Percentiles rank a stretch among this genome's conserved stretches.
phyloP scores from a whole-genome alignment of 78 protist genomes.

The Dictyostelium citrinum region DNA sequence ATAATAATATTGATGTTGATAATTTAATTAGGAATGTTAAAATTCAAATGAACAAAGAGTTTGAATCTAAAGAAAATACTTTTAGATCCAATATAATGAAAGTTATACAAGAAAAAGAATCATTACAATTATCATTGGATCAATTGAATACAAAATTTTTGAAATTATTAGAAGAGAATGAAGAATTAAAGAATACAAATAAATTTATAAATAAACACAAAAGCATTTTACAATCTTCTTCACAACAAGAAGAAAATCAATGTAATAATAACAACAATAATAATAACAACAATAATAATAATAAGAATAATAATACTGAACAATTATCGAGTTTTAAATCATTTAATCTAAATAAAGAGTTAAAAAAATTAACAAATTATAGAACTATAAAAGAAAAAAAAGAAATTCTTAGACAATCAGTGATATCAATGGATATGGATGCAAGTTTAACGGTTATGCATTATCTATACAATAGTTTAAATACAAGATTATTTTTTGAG shows the following conservation, averaged over 20 bases:
- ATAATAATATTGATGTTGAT: neutral
- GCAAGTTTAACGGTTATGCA: neutral
- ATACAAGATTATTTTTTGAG: neutral
- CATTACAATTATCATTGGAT: neutral
- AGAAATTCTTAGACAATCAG: neutral
- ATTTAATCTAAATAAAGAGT: neutral
- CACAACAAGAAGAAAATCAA: neutral
- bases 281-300: neutral
- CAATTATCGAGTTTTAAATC: neutral
- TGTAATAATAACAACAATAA: neutral
- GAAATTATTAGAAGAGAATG: neutral
- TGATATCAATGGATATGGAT: slow-evolving; percentile 1
- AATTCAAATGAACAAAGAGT: neutral
- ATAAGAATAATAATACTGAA: neutral
- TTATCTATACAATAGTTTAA: neutral
- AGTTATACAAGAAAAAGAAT: neutral
- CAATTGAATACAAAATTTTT: slow-evolving; percentile 1
- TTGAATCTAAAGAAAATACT: neutral
- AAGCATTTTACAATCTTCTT: neutral
- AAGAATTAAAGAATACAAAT: neutral
- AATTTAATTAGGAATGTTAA: neutral
- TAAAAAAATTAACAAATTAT: neutral
- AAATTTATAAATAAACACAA: slow-evolving; percentile 2
- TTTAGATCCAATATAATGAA: neutral
- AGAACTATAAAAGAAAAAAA: neutral